Evolutionary conservation across 495 filamentous ascomycete genomes (phyloP).

Genomic region (Ramalina peruviana): DNA sequence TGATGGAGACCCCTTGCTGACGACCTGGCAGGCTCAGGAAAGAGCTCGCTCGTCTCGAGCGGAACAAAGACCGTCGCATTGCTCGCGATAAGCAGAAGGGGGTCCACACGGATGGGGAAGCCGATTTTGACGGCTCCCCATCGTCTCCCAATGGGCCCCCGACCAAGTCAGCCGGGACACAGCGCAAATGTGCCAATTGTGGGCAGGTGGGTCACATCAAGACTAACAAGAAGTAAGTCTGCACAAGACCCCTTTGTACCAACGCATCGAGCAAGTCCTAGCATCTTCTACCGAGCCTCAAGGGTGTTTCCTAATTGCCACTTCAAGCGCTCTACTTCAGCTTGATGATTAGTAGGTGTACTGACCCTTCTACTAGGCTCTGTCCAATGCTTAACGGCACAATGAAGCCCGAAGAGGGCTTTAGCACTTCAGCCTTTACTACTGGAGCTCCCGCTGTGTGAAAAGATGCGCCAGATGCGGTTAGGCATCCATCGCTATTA

Average conservation of each 20-base stretch:
- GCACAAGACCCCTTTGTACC: background rate
- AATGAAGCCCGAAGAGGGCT: slow-evolving; percentile 53
- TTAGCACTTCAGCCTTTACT: slow-evolving; percentile 37
- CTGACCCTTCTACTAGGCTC: slow-evolving; percentile 39
- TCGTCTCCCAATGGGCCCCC: slow-evolving; percentile 36
- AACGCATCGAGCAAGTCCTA: background rate
- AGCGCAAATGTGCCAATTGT: slow-evolving; percentile 93
- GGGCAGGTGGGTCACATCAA: slow-evolving; percentile 94
- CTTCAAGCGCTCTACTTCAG: slow-evolving; percentile 7
- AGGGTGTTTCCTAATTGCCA: background rate
- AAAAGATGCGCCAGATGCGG: background rate
- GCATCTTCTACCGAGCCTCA: background rate
- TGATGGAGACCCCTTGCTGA: slow-evolving; percentile 2
- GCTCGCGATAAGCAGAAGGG: slow-evolving; percentile 85
- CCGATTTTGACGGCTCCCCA: slow-evolving; percentile 26
- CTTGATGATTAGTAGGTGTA: slow-evolving; percentile 14
- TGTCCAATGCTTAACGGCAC: slow-evolving; percentile 85
- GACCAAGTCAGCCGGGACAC: slow-evolving; percentile 43
- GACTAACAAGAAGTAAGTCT: slow-evolving; percentile 89
- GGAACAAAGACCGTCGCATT: slow-evolving; percentile 81
- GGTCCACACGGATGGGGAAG: slow-evolving; percentile 30
- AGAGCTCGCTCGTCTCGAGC: slow-evolving; percentile 68
- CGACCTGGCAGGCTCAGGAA: slow-evolving; percentile 42
- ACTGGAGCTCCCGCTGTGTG: slow-evolving; percentile 29
- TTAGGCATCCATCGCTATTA: no score